These are phyloP conservation scores for Aspergillus glaucus DNA, from an alignment of 2,329 filamentous ascomycete species.

Conservation along the genomic window DNA sequence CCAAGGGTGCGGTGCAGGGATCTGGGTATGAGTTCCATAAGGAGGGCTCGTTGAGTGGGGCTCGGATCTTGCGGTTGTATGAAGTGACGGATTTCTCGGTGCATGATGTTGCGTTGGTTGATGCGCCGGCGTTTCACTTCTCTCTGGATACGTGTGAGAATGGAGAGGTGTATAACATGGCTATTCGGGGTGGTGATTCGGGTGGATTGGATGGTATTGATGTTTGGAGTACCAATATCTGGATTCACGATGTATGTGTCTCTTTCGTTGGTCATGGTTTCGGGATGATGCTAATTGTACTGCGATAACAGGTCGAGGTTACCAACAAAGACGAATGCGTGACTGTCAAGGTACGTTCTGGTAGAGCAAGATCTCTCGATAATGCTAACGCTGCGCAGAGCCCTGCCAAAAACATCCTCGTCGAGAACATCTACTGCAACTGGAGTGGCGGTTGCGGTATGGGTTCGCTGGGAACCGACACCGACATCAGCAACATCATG, in stretches of 20 bases:
- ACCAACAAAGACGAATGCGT: conserved; percentile 60
- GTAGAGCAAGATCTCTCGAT: neutral
- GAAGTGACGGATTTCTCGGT: conserved; percentile 44
- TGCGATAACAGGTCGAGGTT: conserved; percentile 42
- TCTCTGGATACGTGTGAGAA: conserved; percentile 45
- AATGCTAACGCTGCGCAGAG: conserved; percentile 22
- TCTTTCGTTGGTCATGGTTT: neutral
- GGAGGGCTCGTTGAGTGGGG: conserved; percentile 34
- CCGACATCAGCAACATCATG: conserved; percentile 46
- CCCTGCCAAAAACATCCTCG: conserved; percentile 48
- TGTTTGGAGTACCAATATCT: conserved; percentile 50
- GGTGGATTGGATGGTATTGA: conserved; percentile 54
- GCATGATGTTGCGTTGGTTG: conserved; percentile 46
- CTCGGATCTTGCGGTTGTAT: conserved; percentile 43
- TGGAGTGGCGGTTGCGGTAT: conserved; percentile 56
- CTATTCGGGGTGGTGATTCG: conserved; percentile 46
- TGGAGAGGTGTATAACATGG: conserved; percentile 52
- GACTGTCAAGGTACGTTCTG: conserved; percentile 43
- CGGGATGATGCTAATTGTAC: neutral
- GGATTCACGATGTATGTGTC: conserved; percentile 47
- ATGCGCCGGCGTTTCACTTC: conserved; percentile 48
- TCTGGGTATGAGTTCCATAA: conserved; percentile 46
- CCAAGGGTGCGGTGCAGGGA: conserved; percentile 48
- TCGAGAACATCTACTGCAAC: conserved; percentile 58
- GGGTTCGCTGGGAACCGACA: conserved; percentile 48